Percentiles rank a stretch among this genome's conserved stretches.
These are phyloP conservation scores for Rhizophagus prolifer DNA, from an alignment of 192 early-diverging fungal genomes.

Conservation along the genomic window DNA sequence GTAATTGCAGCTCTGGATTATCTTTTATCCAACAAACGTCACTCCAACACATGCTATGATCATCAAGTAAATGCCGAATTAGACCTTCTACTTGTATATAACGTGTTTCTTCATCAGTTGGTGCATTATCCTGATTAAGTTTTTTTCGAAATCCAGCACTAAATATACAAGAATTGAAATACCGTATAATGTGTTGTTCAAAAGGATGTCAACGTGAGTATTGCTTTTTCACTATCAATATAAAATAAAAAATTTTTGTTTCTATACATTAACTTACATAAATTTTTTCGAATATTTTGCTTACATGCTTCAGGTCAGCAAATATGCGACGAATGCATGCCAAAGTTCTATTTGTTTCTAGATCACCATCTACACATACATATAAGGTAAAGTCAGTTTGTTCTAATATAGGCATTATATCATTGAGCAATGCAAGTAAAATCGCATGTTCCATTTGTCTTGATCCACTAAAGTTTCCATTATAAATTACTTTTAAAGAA, in stretches of 20 bases:
- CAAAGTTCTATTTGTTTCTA: not conserved
- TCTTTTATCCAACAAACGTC: not conserved
- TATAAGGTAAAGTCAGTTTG: not conserved
- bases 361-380: not conserved
- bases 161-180: not conserved
- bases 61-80: not conserved
- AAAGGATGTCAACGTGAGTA: not conserved
- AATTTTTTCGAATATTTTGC: not conserved
- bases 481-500: not conserved
- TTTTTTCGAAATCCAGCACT: not conserved
- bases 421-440: not conserved
- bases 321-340: not conserved
- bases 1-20: too few relatives aligned
- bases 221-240: not conserved
- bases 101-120: not conserved
- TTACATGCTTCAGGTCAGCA: not conserved
- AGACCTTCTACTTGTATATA: not conserved
- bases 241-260: too few relatives aligned
- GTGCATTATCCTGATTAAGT: too few relatives aligned
- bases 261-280: not conserved
- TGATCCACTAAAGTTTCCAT: not conserved
- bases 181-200: constrained; percentile 6
- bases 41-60: not conserved
- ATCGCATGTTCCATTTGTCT: constrained; percentile 3
- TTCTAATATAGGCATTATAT: not conserved